These are phyloP conservation scores for Aspergillus puulaauensis DNA, from an alignment of 2,329 filamentous ascomycete species.

Conservation along the genomic window DNA sequence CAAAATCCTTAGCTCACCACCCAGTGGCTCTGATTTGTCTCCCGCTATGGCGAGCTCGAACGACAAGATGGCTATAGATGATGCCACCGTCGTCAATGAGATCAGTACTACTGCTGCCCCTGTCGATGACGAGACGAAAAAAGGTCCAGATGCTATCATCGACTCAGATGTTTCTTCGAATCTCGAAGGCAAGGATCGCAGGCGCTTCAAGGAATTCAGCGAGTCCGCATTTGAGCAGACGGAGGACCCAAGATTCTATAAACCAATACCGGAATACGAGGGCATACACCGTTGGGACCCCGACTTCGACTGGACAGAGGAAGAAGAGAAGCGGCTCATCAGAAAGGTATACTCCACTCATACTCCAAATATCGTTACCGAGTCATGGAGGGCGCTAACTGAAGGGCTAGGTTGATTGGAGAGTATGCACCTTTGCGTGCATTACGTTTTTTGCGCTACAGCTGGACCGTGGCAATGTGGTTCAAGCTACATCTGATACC, in stretches of 20 bases:
- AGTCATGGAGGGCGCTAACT: not conserved
- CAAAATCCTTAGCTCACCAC: not conserved
- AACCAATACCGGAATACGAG: slow-evolving; percentile 46
- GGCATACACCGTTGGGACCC: slow-evolving; percentile 51
- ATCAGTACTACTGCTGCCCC: slow-evolving; percentile 2
- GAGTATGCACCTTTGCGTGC: slow-evolving; percentile 47
- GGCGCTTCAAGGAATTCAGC: slow-evolving; percentile 6
- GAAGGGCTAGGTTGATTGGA: slow-evolving; percentile 39
- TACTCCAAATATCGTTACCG: not conserved
- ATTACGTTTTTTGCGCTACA: slow-evolving; percentile 66
- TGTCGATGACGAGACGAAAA: slow-evolving; percentile 12
- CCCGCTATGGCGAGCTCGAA: slow-evolving; percentile 1
- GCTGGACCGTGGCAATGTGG: slow-evolving; percentile 63
- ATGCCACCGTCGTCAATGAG: slow-evolving; percentile 10
- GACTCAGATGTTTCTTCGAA: slow-evolving; percentile 16
- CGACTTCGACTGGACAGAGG: slow-evolving; percentile 44
- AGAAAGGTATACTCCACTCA: slow-evolving; percentile 31
- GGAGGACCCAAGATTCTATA: slow-evolving; percentile 38
- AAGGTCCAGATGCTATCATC: slow-evolving; percentile 3
- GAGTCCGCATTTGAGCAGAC: slow-evolving; percentile 36
- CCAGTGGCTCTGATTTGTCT: not conserved
- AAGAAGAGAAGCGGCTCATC: slow-evolving; percentile 44
- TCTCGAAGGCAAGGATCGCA: slow-evolving; percentile 3
- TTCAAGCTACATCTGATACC: slow-evolving; percentile 62
- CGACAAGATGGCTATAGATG: slow-evolving; percentile 18